Evolutionary conservation across 179 eudicot species (phyloP), one percentile per base, ranked within the genome.

Genomic region (Beta lomatogona): DNA sequence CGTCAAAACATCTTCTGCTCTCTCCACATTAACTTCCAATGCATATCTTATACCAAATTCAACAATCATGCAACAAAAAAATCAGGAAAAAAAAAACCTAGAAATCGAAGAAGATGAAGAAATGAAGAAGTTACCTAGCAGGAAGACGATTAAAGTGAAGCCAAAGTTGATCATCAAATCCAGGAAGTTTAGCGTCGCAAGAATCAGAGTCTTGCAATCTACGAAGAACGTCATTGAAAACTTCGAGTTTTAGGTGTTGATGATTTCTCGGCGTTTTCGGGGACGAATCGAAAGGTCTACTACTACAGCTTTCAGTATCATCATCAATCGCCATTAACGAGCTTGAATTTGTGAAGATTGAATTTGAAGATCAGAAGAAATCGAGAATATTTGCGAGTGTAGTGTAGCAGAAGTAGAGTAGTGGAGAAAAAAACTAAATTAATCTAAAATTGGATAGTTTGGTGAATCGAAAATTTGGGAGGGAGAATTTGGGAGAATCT

Each of bases 131-230:
- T 22, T 22, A 94, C 98, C 98, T 87, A 41, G 83, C 79, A 66
- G 98, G 91, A 74, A 94, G 91, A 59, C 91, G 91, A 77, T 79
- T 89, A 72, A 94, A 93, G 81, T 94, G 98, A 78, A 83, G 73
- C 97, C 98, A 94, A 19, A 94, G 87, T 81, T 89, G 90, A 80
- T 93, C 91, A 19, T 91, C 90, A 80, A 94, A 93, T 6, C 88
- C 94, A 36, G 91, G 88, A 28, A 81, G 84, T 22, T 73, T 54
- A 4, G 89, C 91, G 46, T 93, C 94, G 21, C 82, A 87, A 50
- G 52, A 78, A 7, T 86, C 78, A 52, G 79, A 82, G 31, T 89
- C 90, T 74, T 77, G 88, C 15, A 94, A 90, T 28, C 88, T 73
- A 2, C 74, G 82, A 57, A 89, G 84, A 45, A 93, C 91, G 14